Conservation (phyloP, 2,329 filamentous ascomycete genomes). For the Coniella lustricola region DNA sequence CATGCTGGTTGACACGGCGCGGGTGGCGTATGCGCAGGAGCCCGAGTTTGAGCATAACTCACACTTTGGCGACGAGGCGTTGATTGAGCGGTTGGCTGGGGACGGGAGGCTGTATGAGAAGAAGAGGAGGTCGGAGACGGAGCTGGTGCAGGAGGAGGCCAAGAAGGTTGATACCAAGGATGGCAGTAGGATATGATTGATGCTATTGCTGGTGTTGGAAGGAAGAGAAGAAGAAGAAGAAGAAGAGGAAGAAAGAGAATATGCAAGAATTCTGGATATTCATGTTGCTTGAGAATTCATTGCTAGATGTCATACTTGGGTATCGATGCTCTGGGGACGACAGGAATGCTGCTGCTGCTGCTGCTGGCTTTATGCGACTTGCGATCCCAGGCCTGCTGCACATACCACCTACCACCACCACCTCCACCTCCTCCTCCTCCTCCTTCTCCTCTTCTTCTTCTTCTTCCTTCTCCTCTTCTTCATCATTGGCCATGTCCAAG, state of each 20-base stretch:
- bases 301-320: slow-evolving; percentile 2
- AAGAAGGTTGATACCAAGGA: slow-evolving; percentile 27
- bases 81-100: slow-evolving; percentile 40
- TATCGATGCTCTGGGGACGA: slow-evolving; percentile 2
- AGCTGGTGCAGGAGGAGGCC: slow-evolving; percentile 27
- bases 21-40: slow-evolving; percentile 73
- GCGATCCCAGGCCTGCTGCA: too few species aligned
- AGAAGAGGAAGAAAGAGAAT: too few species aligned
- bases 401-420: too few species aligned
- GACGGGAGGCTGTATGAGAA: slow-evolving; percentile 42
- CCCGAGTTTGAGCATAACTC: slow-evolving; percentile 72
- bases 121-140: slow-evolving; percentile 27
- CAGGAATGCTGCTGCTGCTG: not conserved
- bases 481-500: too few species aligned
- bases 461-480: too few species aligned
- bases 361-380: too few species aligned
- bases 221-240: too few species aligned
- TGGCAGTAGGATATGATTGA: slow-evolving; percentile 32
- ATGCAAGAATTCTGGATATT: too few species aligned
- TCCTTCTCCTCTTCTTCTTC: too few species aligned
- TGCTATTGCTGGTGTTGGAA: not conserved
- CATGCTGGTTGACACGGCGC: slow-evolving; percentile 80
- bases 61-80: slow-evolving; percentile 44
- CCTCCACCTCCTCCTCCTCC: too few species aligned
- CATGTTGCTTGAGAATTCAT: not conserved